Base-by-base conservation (phyloP, 371 early-diverging fungal genomes). In the Rhizopus sp. region DNA sequence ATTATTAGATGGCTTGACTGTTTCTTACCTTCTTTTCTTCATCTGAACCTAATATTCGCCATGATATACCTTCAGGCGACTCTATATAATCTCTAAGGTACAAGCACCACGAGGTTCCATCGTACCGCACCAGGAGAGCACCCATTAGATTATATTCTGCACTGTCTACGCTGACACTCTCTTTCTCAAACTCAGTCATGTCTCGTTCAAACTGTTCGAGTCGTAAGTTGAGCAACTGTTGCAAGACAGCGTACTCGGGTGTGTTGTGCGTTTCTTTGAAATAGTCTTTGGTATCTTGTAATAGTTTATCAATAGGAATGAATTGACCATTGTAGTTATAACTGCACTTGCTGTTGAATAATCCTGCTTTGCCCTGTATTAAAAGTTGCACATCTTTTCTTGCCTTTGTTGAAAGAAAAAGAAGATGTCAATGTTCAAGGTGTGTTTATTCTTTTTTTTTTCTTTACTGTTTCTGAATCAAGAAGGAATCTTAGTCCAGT, bases 51-150 rank as follows among this genome's bases (percentile, higher is more conserved):
- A 48, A 45, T 29, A 76, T 33, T 4, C 78, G 63, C 78, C 78
- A 77, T 13, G 54, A n/a, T 7, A 63, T 55, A 4, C 75, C 78
- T 16, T 68, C 56, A 9, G 37, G 47, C 33, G 50, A 57, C 0
- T 62, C 63, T 8, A 67, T 62, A 53, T 68, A 77, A 48, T 68
- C 72, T n/a, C 78, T 65, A 8, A 74, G 15, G 53, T 77, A 77
- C 10, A 77, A 55, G 38, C 66, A 66, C 74, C 78, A 77, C 12
- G 58, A 15, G 3, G 48, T 53, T 41, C 58, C 52, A 34, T 72
- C 70, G 35, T 72, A 60, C 3, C 64, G 61, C 16, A 59, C 62
- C 73, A 77, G 69, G 23, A 77, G 41, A 7, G 66, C 77, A 9
- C 74, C 78, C 65, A 74, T 64, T 17, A 77, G 41, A 16, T 64